A percentile compares a stretch with the other conserved stretches of the same genome.
These are phyloP conservation scores for Sanghuangporus sanghuang DNA, from an alignment of 1,284 basidiomycete genomes.

Conservation along the genomic window DNA sequence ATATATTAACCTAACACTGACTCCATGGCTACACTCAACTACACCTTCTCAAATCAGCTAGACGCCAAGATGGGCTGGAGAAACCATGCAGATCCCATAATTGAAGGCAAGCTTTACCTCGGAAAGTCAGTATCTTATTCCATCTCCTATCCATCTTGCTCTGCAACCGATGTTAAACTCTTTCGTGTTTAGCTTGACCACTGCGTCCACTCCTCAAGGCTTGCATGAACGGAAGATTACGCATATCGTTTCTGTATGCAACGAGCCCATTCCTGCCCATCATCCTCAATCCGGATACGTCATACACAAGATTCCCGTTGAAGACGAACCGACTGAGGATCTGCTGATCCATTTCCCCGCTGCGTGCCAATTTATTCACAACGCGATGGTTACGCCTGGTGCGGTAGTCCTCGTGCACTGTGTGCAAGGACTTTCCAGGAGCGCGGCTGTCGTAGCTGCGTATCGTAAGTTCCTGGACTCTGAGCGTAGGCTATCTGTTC, in stretches of 20 bases:
- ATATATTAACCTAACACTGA: neutral
- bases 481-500: neutral
- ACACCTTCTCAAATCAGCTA: constrained; percentile 5
- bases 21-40: constrained; percentile 3
- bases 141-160: neutral
- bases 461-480: constrained; percentile 7
- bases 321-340: constrained; percentile 13
- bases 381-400: constrained; percentile 10
- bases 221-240: constrained; percentile 16
- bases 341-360: constrained; percentile 17
- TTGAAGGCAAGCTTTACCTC: constrained; percentile 18
- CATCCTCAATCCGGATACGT: constrained; percentile 17
- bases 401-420: constrained; percentile 17
- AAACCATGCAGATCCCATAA: constrained; percentile 17
- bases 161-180: neutral
- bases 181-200: constrained; percentile 9
- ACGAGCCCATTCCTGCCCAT: constrained; percentile 16
- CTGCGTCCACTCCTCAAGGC: constrained; percentile 13
- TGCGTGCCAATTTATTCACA: constrained; percentile 17
- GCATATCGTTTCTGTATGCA: constrained; percentile 16
- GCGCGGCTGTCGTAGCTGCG: constrained; percentile 17
- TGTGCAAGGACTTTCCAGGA: constrained; percentile 16
- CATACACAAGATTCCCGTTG: constrained; percentile 16
- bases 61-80: constrained; percentile 13
- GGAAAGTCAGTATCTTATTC: constrained; percentile 13